Conservation (phyloP, 2,329 filamentous ascomycete genomes). For the Cercospora sp. region DNA sequence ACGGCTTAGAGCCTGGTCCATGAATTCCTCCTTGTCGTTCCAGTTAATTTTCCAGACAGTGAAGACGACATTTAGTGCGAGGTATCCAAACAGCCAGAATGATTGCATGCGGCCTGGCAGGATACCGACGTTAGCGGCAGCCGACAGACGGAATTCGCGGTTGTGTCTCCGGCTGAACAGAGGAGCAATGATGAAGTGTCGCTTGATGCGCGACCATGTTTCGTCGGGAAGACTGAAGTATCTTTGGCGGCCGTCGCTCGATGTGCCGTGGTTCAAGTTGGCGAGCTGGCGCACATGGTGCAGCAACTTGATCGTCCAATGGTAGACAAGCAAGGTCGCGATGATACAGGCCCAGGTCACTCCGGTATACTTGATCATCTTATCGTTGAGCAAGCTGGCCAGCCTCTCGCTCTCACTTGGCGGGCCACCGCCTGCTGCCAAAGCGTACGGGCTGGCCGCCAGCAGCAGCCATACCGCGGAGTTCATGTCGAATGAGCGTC, state of each 20-base stretch:
- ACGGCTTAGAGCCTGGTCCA: conserved; percentile 63
- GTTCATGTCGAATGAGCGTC: conserved; percentile 15
- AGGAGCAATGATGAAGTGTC: conserved; percentile 49
- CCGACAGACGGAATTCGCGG: conserved; percentile 53
- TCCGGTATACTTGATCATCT: conserved; percentile 39
- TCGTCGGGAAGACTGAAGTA: conserved; percentile 71
- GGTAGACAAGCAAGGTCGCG: conserved; percentile 65
- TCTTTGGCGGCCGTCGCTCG: conserved; percentile 55
- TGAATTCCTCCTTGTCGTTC: conserved; percentile 67
- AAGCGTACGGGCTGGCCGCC: conserved; percentile 19
- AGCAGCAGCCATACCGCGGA: conserved; percentile 24
- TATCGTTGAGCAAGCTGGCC: conserved; percentile 31
- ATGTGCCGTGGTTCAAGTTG: conserved; percentile 71
- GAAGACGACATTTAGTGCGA: conserved; percentile 51
- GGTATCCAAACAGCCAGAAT: conserved; percentile 50
- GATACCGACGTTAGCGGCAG: conserved; percentile 52
- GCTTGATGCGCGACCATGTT: conserved; percentile 48
- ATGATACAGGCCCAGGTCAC: conserved; percentile 63
- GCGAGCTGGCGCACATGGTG: conserved; percentile 72
- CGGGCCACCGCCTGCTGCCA: conserved; percentile 15
- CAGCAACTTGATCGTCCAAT: conserved; percentile 59
- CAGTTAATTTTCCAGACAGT: conserved; percentile 58
- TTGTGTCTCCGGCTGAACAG: conserved; percentile 52
- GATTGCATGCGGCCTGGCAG: conserved; percentile 52
- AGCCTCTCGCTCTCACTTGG: conserved; percentile 19